Evolutionary conservation across 2,329 filamentous ascomycete genomes (phyloP).

Genomic region (Hymenoscyphus linearis): DNA sequence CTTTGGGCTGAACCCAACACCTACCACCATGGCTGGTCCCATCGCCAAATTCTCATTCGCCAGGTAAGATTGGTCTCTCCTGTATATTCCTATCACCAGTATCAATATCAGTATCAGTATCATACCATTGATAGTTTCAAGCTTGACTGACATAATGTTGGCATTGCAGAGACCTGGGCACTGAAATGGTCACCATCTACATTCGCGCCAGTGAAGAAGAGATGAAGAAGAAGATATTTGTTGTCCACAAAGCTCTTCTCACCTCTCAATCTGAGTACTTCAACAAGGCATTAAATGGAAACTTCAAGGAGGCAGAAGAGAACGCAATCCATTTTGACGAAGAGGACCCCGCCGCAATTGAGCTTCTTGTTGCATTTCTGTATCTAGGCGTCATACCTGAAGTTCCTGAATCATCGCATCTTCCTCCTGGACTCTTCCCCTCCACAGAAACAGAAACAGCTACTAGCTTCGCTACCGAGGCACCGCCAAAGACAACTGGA

Average conservation of each 20-base stretch:
- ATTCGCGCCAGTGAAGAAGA: constrained; percentile 21
- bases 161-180: constrained; percentile 19
- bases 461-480: background rate
- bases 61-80: background rate
- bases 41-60: background rate
- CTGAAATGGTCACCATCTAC: constrained; percentile 17
- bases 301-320: constrained; percentile 19
- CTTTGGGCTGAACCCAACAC: background rate
- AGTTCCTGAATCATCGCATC: background rate
- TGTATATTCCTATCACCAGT: background rate
- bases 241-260: constrained; percentile 24
- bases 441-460: background rate
- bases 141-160: background rate
- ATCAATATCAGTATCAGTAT: no score
- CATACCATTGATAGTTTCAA: background rate
- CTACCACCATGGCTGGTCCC: background rate
- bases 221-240: constrained; percentile 17
- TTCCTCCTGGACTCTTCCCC: background rate
- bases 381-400: constrained; percentile 17
- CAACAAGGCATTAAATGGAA: constrained; percentile 19
- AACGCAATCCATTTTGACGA: constrained; percentile 17
- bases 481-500: background rate
- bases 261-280: constrained; percentile 23
- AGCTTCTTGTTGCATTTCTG: constrained; percentile 19
- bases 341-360: constrained; percentile 17